Evolutionary conservation across 1,139 yeast genomes (phyloP).

Genomic region (Lodderomyces margitis): DNA sequence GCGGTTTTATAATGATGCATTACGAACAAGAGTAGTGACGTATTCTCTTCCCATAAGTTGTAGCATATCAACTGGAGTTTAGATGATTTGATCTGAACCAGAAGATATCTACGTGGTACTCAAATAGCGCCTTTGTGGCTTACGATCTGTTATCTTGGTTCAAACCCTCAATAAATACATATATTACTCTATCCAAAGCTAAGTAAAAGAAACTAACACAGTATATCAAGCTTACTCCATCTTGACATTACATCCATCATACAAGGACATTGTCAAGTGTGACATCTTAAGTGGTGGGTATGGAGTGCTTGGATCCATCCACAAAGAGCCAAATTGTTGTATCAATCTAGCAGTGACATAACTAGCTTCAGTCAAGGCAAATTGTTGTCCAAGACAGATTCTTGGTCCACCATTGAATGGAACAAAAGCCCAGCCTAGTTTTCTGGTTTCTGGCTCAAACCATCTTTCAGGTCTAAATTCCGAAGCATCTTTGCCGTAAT

Average conservation of each 20-base stretch:
- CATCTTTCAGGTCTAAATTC: conserved; percentile 52
- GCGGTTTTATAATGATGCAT: too few species aligned
- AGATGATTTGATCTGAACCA: too few species aligned
- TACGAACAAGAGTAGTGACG: too few species aligned
- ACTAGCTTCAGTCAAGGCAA: conserved; percentile 56
- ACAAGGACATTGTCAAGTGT: conserved; percentile 34
- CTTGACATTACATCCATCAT: conserved; percentile 23
- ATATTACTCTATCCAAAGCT: neutral
- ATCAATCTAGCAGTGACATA: conserved; percentile 43
- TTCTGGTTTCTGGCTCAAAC: conserved; percentile 35
- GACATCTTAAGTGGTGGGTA: conserved; percentile 36
- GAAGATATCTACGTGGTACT: too few species aligned
- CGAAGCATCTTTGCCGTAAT: conserved; percentile 47
- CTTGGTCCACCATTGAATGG: conserved; percentile 65
- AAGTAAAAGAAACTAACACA: neutral
- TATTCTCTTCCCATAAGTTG: too few species aligned
- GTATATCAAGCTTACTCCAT: conserved; percentile 11
- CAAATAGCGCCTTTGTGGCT: too few species aligned
- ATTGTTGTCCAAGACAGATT: conserved; percentile 59
- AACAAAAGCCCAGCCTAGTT: conserved; percentile 49
- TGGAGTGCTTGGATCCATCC: conserved; percentile 15
- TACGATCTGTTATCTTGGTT: too few species aligned
- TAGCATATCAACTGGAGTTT: too few species aligned
- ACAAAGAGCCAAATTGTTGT: conserved; percentile 27
- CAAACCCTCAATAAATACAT: neutral